Evolutionary conservation across 129 eudicot genomes (phyloP).

Genomic region (Lactuca sativa): DNA sequence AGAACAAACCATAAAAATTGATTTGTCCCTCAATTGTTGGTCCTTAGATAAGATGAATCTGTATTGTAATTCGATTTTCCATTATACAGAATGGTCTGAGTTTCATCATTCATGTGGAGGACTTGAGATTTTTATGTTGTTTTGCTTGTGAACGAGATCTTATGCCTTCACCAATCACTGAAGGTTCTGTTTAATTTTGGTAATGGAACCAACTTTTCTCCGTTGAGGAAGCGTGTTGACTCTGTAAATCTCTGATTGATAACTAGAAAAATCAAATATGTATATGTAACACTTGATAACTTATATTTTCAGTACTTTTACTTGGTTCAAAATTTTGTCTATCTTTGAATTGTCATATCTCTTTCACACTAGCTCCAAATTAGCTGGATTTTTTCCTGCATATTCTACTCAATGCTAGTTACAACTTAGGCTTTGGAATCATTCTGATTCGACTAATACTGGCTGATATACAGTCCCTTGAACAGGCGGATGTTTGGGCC

Average conservation of each 20-base stretch:
- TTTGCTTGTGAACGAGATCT: too few relatives aligned
- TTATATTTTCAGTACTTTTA: too few relatives aligned
- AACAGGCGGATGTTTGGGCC: too few relatives aligned
- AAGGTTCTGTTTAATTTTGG: not conserved
- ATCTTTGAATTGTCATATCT: too few relatives aligned
- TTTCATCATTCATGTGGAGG: conserved; percentile 7
- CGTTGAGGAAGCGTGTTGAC: not conserved
- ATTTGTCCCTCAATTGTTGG: not conserved
- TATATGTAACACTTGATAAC: conserved; percentile 1
- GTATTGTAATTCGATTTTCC: conserved; percentile 4
- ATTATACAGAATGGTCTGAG: not conserved
- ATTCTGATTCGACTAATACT: too few relatives aligned
- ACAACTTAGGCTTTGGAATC: too few relatives aligned
- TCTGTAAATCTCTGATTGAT: conserved; percentile 3
- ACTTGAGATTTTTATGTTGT: conserved; percentile 1
- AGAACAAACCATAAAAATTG: not conserved
- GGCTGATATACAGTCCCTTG: too few relatives aligned
- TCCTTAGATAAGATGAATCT: not conserved
- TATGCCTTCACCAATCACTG: conserved; percentile 4
- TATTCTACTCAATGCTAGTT: too few relatives aligned
- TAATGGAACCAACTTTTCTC: not conserved
- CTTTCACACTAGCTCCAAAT: too few relatives aligned
- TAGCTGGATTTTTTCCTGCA: too few relatives aligned
- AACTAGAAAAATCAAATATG: not conserved
- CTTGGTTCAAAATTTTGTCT: too few relatives aligned